Evolutionary conservation across 768 basidiomycete genomes (phyloP), one percentile per base, ranked within the genome.

Genomic region (Tylopilus rubrobrunneus): DNA sequence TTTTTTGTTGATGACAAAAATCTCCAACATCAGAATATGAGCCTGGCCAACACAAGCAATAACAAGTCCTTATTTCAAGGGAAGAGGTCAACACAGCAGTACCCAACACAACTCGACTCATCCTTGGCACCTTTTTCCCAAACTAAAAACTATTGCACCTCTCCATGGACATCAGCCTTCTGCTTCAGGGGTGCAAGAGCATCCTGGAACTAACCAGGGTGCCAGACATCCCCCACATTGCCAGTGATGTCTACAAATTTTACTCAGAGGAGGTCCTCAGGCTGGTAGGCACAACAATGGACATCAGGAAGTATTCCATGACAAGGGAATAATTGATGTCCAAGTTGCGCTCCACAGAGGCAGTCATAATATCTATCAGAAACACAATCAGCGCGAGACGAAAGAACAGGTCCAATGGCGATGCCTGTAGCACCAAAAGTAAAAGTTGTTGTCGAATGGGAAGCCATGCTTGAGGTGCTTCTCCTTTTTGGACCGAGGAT

Each of bases 271-370:
- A 94, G 72, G 51, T 83, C 83, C 68, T 92, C 88, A 95, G 76
- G 61, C 95, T 90, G 4, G 86, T 77, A 6, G 89, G 87, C 11
- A 95, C 87, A 39, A 95, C 89, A 15, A 85, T 80, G 3, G 83
- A 76, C 3, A 93, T 92, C 0, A 90, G 90, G 79, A 95, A 93
- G 68, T 92, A 91, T 67, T 93, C 87, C 70, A 93, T 92, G 59
- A 94, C 83, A 12, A 85, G 74, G 56, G 80, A 79, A 59, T 92
- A 87, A 56, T 93, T 89, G 33, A 92, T 77, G 34, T 78, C 75
- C 28, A 93, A 74, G 19, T 78, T 76, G 61, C 79, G 74, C 69
- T 92, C 87, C 49, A 86, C 73, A 62, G 42, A 70, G 56, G 31
- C 68, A 59, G 49, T 67, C 68, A 39, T 70, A 70, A 39, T 68